These are phyloP conservation scores for Auriscalpium microsporum DNA, from an alignment of 768 basidiomycete genomes.

Conservation along the genomic window DNA sequence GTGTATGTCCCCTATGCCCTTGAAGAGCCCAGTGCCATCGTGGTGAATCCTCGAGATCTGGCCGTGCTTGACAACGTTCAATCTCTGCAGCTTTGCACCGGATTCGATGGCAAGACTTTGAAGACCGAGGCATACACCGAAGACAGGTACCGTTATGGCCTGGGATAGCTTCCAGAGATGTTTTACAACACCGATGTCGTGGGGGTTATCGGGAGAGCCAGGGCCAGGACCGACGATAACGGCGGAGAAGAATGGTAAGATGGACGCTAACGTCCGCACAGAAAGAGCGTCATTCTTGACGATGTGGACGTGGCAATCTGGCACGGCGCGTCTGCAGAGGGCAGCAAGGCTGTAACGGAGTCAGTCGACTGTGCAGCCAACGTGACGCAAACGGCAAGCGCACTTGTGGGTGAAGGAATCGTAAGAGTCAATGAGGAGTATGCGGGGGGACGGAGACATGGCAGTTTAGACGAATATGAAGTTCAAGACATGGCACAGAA, in stretches of 20 bases:
- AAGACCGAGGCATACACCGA: conserved; percentile 78
- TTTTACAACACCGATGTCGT: conserved; percentile 61
- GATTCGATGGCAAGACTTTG: conserved; percentile 65
- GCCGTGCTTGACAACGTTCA: conserved; percentile 70
- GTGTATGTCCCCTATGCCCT: conserved; percentile 40
- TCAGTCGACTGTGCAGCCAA: neutral
- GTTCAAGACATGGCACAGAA: neutral
- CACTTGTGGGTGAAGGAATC: conserved; percentile 89
- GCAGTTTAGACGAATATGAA: too few relatives aligned
- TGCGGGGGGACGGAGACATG: conserved; percentile 28
- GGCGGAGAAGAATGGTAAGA: conserved; percentile 56
- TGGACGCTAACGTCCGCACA: conserved; percentile 39
- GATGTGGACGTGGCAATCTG: conserved; percentile 53
- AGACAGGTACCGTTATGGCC: conserved; percentile 51
- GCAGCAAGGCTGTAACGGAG: conserved; percentile 52
- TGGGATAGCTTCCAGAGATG: conserved; percentile 61
- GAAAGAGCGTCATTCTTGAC: conserved; percentile 64
- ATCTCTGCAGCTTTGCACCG: conserved; percentile 51
- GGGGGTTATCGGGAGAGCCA: conserved; percentile 55
- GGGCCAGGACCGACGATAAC: conserved; percentile 75
- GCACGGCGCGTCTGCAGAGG: conserved; percentile 55
- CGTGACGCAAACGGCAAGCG: conserved; percentile 20
- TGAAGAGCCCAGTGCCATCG: conserved; percentile 49
- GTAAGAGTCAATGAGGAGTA: conserved; percentile 75
- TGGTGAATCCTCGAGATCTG: conserved; percentile 63